phyloP scores from a whole-genome alignment of 192 early-diverging fungal species.

The Umbelopsis ramanniana region DNA sequence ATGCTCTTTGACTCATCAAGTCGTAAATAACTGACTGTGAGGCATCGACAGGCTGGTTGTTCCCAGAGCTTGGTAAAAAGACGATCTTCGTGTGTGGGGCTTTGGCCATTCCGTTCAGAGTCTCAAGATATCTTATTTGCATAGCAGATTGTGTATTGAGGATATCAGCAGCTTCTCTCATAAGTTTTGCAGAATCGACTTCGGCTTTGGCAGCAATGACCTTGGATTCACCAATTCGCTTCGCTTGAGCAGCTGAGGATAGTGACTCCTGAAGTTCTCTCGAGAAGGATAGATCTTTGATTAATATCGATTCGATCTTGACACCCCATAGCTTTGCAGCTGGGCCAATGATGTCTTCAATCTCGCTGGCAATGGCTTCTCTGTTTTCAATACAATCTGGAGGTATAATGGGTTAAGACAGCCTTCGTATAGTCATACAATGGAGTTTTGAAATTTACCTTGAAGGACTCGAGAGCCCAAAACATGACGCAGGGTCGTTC shows the following conservation, averaged over 20 bases:
- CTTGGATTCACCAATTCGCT: slow-evolving; percentile 90
- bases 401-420: not conserved
- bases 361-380: slow-evolving; percentile 83
- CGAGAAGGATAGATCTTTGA: slow-evolving; percentile 64
- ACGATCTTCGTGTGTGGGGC: slow-evolving; percentile 72
- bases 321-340: slow-evolving; percentile 84
- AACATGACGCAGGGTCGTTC: slow-evolving; percentile 87
- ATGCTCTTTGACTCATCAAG: not conserved
- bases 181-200: slow-evolving; percentile 74
- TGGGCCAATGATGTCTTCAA: slow-evolving; percentile 79
- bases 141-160: slow-evolving; percentile 80
- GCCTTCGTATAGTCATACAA: not conserved
- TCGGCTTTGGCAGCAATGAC: slow-evolving; percentile 64
- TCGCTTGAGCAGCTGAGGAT: slow-evolving; percentile 86
- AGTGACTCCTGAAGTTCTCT: slow-evolving; percentile 81
- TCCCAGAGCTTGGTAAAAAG: slow-evolving; percentile 58
- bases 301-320: slow-evolving; percentile 62
- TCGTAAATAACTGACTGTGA: slow-evolving; percentile 7
- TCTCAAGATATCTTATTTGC: slow-evolving; percentile 86
- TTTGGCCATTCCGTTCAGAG: slow-evolving; percentile 78
- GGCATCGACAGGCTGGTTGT: slow-evolving; percentile 53
- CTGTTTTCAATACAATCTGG: slow-evolving; percentile 86
- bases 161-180: slow-evolving; percentile 90
- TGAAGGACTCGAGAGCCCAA: slow-evolving; percentile 84
- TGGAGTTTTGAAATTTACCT: not conserved